Base-by-base conservation (phyloP, 1,284 basidiomycete species). In the Ceratobasidium sp. region DNA sequence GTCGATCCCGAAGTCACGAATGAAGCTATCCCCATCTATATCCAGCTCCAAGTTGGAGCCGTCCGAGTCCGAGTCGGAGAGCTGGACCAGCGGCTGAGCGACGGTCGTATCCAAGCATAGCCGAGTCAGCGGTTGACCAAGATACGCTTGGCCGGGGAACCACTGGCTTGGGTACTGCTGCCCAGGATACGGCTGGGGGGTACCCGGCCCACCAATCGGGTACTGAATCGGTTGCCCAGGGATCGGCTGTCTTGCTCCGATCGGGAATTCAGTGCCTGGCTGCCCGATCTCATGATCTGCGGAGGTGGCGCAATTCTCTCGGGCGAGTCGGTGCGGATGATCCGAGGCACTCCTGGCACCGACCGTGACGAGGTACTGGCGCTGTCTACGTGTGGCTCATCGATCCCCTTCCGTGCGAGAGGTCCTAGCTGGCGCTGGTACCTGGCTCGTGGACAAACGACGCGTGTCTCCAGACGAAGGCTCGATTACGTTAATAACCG, bases 61-160 rank as follows among this genome's bases (percentile, higher is more conserved):
- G 46, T 74, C 71, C 46, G 71, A 65, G 48, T 74, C 71, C 15
- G 71, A 74, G 28, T 74, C 71, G 33, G 71, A 74, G 10, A 65
- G 59, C 6, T 59, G 71, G 48, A 74, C 61, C 15, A 74, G 61
- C 48, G 73, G 73, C 62, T 75, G 73, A 26, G 66, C 66, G 62
- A 75, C 66, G 48, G 56, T 75, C 26, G 73, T 62, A 20, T 75
- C 62, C 62, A 33, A 40, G 28, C 65, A 54, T 50, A 20, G 50
- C 17, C 66, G 20, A n/a, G 40, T 46, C 20, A 52, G 61, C 56
- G 54, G 69, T 42, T 61, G 57, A 13, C 69, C 69, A 4, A 50
- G 73, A 46, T 74, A 74, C 57, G 57, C 40, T 26, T 54, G 57
- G 23, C 57, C 59, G 7, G 33, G 61, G n/a, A 44, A 44, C n/a